Percentiles rank a stretch among this genome's conserved stretches.
phyloP scores from a whole-genome alignment of 1,284 basidiomycete species.

The Paramarasmius palmivorus region DNA sequence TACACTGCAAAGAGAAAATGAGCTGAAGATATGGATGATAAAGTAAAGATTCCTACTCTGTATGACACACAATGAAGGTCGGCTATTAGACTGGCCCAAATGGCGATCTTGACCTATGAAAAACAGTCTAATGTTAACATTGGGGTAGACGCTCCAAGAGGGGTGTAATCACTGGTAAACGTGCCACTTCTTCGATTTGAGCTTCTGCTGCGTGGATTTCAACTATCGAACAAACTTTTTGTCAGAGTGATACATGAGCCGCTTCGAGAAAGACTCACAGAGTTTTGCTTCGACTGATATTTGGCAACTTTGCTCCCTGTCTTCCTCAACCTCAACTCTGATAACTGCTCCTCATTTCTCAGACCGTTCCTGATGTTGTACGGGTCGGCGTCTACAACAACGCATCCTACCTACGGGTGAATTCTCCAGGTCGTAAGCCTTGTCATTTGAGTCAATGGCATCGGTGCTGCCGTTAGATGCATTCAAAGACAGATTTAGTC shows the following conservation, averaged over 20 bases:
- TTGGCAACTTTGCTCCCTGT: conserved; percentile 63
- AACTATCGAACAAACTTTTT: conserved; percentile 81
- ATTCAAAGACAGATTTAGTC: no score
- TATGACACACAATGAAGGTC: conserved; percentile 74
- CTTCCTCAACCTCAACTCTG: conserved; percentile 56
- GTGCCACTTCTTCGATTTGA: conserved; percentile 57
- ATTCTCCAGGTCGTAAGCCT: conserved; percentile 1
- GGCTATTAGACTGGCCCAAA: conserved; percentile 79
- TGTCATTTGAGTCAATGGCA: conserved; percentile 6
- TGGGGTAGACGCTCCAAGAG: neutral
- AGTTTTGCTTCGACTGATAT: conserved; percentile 86
- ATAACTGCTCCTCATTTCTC: conserved; percentile 62
- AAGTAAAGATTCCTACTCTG: conserved; percentile 52
- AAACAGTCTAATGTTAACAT: conserved; percentile 8
- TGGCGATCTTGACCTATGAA: conserved; percentile 82
- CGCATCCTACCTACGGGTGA: no score
- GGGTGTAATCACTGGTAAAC: conserved; percentile 56
- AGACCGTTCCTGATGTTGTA: conserved; percentile 58
- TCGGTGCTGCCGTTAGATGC: conserved; percentile 24
- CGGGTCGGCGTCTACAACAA: conserved; percentile 46
- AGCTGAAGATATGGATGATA: conserved; percentile 6
- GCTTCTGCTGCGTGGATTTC: conserved; percentile 81
- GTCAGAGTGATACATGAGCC: conserved; percentile 9
- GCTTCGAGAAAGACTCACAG: conserved; percentile 55
- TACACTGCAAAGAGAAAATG: conserved; percentile 53